phyloP scores from a whole-genome alignment of 306 rosid species.

The Prunus mira region DNA sequence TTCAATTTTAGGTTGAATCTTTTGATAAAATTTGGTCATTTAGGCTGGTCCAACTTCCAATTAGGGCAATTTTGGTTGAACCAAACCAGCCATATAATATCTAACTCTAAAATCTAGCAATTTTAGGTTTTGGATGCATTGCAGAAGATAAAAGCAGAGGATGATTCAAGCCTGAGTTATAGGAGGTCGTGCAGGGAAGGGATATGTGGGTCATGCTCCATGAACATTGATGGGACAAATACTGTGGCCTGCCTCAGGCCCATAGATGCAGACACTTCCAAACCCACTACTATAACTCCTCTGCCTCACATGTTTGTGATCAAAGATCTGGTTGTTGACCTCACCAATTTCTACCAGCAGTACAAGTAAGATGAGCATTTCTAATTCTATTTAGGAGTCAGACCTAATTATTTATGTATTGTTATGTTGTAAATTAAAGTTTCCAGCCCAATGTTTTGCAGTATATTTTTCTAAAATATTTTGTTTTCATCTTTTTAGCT shows the following conservation, averaged over 20 bases:
- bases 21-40: neutral
- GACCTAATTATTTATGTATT: too few species aligned
- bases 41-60: neutral
- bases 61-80: neutral
- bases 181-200: slow-evolving; percentile 52
- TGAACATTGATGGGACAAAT: slow-evolving; percentile 49
- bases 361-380: slow-evolving; percentile 20
- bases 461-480: too few species aligned
- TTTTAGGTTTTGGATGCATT: slow-evolving; percentile 43
- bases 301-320: slow-evolving; percentile 48
- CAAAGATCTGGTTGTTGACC: slow-evolving; percentile 43
- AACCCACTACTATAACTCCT: slow-evolving; percentile 33
- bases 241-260: slow-evolving; percentile 42
- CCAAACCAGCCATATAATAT: neutral
- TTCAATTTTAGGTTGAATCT: neutral
- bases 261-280: slow-evolving; percentile 33
- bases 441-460: too few species aligned
- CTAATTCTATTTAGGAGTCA: too few species aligned
- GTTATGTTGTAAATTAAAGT: too few species aligned
- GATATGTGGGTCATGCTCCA: slow-evolving; percentile 47
- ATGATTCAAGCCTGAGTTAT: slow-evolving; percentile 39
- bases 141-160: slow-evolving; percentile 46
- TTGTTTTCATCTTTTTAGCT: too few species aligned
- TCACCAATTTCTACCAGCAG: slow-evolving; percentile 48
- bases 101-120: neutral